These are phyloP conservation scores for Austroboletus sp. DNA, from an alignment of 1,284 basidiomycete genomes.

Conservation along the genomic window DNA sequence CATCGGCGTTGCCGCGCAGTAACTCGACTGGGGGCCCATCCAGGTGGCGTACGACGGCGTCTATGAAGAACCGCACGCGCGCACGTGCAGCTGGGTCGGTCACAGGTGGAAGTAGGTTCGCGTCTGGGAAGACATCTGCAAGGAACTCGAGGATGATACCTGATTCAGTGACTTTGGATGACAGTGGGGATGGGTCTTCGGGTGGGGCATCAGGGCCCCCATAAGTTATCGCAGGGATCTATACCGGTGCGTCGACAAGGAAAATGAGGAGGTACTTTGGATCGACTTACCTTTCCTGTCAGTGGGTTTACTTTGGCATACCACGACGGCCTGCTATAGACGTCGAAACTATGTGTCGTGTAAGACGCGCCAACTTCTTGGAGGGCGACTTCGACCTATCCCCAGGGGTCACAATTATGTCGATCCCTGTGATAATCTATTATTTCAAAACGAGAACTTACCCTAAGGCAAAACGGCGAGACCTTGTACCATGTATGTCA, in stretches of 20 bases:
- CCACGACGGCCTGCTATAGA: slow-evolving; percentile 15
- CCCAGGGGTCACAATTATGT: too few relatives aligned
- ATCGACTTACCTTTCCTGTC: slow-evolving; percentile 8
- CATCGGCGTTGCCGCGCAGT: neutral
- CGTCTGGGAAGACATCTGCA: slow-evolving; percentile 47
- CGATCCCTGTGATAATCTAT: too few relatives aligned
- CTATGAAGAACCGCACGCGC: slow-evolving; percentile 54
- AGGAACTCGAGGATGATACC: slow-evolving; percentile 58
- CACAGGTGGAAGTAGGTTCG: slow-evolving; percentile 39
- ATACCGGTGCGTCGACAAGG: neutral
- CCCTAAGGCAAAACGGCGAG: neutral
- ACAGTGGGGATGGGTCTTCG: slow-evolving; percentile 52
- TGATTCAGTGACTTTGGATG: slow-evolving; percentile 56
- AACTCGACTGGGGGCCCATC: neutral
- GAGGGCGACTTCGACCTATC: slow-evolving; percentile 16
- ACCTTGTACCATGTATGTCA: slow-evolving; percentile 2
- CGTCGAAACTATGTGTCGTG: slow-evolving; percentile 3
- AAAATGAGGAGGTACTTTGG: neutral
- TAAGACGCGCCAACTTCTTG: slow-evolving; percentile 11
- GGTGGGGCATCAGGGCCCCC: slow-evolving; percentile 29
- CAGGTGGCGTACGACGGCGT: slow-evolving; percentile 36
- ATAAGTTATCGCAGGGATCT: neutral
- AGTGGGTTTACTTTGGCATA: slow-evolving; percentile 9
- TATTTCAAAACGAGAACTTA: too few relatives aligned
- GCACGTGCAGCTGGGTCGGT: slow-evolving; percentile 51